Conservation (phyloP, 2,329 filamentous ascomycete genomes). For the Epichloe festucae region DNA sequence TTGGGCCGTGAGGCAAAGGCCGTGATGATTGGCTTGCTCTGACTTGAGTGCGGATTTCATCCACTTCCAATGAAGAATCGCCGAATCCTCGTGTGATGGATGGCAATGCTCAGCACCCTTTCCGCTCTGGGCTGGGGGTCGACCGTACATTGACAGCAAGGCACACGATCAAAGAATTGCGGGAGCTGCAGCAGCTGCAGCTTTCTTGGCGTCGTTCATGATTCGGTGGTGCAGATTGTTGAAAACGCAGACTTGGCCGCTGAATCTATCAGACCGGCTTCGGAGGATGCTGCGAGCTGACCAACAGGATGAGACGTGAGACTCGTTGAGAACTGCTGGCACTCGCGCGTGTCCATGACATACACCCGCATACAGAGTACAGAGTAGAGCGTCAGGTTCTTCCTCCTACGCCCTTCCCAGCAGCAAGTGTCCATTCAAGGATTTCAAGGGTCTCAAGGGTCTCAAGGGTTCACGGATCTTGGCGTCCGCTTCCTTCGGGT, state of each 20-base stretch:
- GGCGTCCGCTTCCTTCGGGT: constrained; percentile 16
- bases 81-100: constrained; percentile 56
- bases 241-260: constrained; percentile 48
- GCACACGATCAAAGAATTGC: constrained; percentile 44
- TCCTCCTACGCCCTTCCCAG: constrained; percentile 18
- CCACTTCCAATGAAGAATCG: constrained; percentile 57
- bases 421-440: constrained; percentile 18
- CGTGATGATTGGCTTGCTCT: constrained; percentile 33
- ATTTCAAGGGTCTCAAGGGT: constrained; percentile 1
- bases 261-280: constrained; percentile 34
- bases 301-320: constrained; percentile 24
- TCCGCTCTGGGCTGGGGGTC: constrained; percentile 37
- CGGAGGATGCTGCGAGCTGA: constrained; percentile 15
- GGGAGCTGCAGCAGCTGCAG: constrained; percentile 22
- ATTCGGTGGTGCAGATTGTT: constrained; percentile 44
- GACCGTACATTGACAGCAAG: constrained; percentile 41
- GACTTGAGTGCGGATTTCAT: constrained; percentile 26
- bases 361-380: constrained; percentile 24
- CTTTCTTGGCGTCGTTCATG: constrained; percentile 23
- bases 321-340: constrained; percentile 24
- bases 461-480: constrained; percentile 15
- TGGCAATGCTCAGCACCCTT: constrained; percentile 47
- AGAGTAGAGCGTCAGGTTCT: background rate
- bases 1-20: constrained; percentile 29
- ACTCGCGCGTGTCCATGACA: constrained; percentile 38